These are phyloP conservation scores for Saccharum officinarum DNA, from an alignment of 176 grass and related monocot species.

Conservation along the genomic window DNA sequence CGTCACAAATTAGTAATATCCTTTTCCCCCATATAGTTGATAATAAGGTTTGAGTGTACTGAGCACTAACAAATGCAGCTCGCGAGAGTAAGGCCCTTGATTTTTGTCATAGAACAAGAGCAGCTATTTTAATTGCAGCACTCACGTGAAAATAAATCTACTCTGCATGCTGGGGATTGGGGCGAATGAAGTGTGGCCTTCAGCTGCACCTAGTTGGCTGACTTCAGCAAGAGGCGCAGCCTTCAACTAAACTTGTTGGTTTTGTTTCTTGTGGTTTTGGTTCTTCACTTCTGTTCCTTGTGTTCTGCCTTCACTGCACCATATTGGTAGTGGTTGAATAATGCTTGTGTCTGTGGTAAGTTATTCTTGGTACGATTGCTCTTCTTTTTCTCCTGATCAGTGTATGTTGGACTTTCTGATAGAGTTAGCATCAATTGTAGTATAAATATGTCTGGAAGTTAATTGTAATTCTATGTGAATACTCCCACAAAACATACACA, in stretches of 20 bases:
- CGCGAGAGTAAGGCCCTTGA: not conserved
- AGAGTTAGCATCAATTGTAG: not conserved
- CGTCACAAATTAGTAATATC: slow-evolving; percentile 49
- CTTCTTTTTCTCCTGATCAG: not conserved
- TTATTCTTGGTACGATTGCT: not conserved
- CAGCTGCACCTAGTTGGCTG: slow-evolving; percentile 18
- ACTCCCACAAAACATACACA: not conserved
- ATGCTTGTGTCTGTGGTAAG: not conserved
- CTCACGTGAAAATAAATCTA: slow-evolving; percentile 26
- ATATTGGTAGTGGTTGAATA: not conserved
- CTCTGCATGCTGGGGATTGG: not conserved
- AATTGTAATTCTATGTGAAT: not conserved
- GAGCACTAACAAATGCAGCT: slow-evolving; percentile 33
- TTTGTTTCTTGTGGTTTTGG: not conserved
- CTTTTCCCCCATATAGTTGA: slow-evolving; percentile 22
- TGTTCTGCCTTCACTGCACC: not conserved
- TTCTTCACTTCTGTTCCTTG: not conserved
- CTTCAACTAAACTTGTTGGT: not conserved
- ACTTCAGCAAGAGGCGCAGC: slow-evolving; percentile 17
- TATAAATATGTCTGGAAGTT: not conserved
- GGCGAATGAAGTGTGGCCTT: slow-evolving; percentile 25
- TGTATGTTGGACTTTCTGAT: not conserved
- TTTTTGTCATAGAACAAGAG: slow-evolving; percentile 23
- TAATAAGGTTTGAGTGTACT: slow-evolving; percentile 25
- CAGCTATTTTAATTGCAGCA: not conserved